Evolutionary conservation across 768 basidiomycete genomes (phyloP).

Genomic region (Chiua virens): DNA sequence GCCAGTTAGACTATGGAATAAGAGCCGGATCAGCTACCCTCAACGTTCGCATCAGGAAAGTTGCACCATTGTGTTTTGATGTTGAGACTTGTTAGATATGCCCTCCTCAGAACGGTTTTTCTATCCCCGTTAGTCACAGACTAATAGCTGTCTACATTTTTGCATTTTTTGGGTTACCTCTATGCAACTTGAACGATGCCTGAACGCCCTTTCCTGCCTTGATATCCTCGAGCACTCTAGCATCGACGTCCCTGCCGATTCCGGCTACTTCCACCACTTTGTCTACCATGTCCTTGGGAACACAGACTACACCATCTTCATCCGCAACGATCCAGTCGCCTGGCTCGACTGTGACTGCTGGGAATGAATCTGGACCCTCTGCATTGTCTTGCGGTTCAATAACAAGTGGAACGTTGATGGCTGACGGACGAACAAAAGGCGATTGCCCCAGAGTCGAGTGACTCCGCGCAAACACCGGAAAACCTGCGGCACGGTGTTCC

Average conservation of each 20-base stretch:
- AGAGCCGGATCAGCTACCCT: background rate
- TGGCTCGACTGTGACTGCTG: conserved; percentile 58
- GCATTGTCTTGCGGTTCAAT: conserved; percentile 38
- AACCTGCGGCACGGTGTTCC: conserved; percentile 67
- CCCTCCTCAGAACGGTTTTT: no score
- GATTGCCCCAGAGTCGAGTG: conserved; percentile 86
- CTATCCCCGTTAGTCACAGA: no score
- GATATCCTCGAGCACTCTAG: conserved; percentile 72
- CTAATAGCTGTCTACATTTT: no score
- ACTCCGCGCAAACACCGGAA: conserved; percentile 82
- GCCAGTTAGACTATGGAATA: background rate
- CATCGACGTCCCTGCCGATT: conserved; percentile 65
- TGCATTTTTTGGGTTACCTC: conserved; percentile 38
- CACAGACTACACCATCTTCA: conserved; percentile 84
- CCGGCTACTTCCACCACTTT: conserved; percentile 59
- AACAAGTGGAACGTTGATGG: conserved; percentile 63
- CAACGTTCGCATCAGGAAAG: no score
- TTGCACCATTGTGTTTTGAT: no score
- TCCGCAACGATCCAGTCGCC: conserved; percentile 88
- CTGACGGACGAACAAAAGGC: conserved; percentile 79
- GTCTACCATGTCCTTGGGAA: conserved; percentile 54
- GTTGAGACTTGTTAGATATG: no score
- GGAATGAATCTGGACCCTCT: conserved; percentile 43
- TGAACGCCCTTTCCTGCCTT: conserved; percentile 70
- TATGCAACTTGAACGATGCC: conserved; percentile 74